A percentile compares a stretch with the other conserved stretches of the same genome.
Evolutionary conservation across 768 basidiomycete genomes (phyloP).

Genomic region (Pleurotus salmoneostramineus): DNA sequence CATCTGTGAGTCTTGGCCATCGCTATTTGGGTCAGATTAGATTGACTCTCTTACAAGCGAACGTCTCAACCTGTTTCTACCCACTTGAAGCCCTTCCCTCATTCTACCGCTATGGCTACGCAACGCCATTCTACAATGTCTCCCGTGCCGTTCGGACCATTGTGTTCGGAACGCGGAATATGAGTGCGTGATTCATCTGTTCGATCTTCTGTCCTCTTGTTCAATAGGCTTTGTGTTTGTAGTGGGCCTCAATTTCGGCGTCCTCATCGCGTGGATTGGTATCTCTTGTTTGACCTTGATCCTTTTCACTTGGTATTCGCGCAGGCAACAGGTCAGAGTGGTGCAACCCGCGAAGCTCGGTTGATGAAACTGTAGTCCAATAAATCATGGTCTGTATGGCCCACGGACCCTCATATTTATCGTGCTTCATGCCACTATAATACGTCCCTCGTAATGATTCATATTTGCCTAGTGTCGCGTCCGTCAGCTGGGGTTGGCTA

Average conservation of each 20-base stretch:
- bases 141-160: conserved; percentile 56
- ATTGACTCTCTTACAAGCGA: conserved; percentile 18
- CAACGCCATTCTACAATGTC: conserved; percentile 70
- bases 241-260: conserved; percentile 64
- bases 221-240: background rate
- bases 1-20: conserved; percentile 27
- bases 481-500: too few species aligned
- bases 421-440: too few species aligned
- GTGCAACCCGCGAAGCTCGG: too few species aligned
- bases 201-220: background rate
- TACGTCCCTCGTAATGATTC: too few species aligned
- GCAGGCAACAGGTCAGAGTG: conserved; percentile 7
- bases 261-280: conserved; percentile 51
- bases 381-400: too few species aligned
- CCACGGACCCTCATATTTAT: too few species aligned
- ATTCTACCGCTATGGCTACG: conserved; percentile 66
- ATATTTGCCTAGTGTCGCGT: too few species aligned
- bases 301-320: conserved; percentile 40
- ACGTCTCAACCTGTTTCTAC: conserved; percentile 52
- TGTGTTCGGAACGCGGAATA: conserved; percentile 60
- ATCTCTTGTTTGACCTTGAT: conserved; percentile 53
- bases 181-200: conserved; percentile 32
- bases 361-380: too few species aligned
- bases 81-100: conserved; percentile 57
- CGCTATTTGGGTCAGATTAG: background rate